Evolutionary conservation across 202 grass and related monocot species (phyloP), one percentile per base, ranked within the genome.

Genomic region (Panicum hallii): DNA sequence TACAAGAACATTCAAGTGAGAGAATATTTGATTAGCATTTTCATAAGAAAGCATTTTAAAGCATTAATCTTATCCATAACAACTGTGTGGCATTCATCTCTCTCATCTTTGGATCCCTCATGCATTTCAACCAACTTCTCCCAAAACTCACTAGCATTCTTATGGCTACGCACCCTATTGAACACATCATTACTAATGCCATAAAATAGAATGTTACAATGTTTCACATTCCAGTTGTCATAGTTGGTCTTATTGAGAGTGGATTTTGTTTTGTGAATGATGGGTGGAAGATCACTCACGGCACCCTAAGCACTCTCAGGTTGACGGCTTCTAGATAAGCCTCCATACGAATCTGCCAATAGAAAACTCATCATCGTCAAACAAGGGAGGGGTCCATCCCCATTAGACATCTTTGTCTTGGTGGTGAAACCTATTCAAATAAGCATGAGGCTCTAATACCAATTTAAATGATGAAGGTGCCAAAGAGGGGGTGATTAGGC

Each of bases 301-400:
- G 12, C 11, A 8, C 60, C 2, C 23, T 1, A 62, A 34, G 4
- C 0, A 1, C 23, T 2, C 10, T 3, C 2, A 5, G 0, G 5
- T 63, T 11, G 12, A 14, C 32, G 32, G 32, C 32, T 32, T 32
- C 32, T 32, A 32, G 2, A 32, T 32, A 32, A 32, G 32, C 32
- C 11, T 34, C 26, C 28, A 63, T 13, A 15, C 4, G 11, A 6
- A 63, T 11, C 4, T 61, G 28, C 22, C 9, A 26, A 11, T 26
- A 11, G 57, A 6, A 34, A 63, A 63, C 2, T 63, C 4, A 0
- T 30, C 26, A 0, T 4, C 26, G 0, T 34, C 12, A 0, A 30
- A 63, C 5, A 57, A 14, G 49, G 49, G 14, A 52, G 14, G 13
- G 49, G 49, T 52, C 12, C 47, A 14, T 49, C 12, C 47, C 3